phyloP scores from a whole-genome alignment of 1,284 basidiomycete species.

The Polyporus tsugae region DNA sequence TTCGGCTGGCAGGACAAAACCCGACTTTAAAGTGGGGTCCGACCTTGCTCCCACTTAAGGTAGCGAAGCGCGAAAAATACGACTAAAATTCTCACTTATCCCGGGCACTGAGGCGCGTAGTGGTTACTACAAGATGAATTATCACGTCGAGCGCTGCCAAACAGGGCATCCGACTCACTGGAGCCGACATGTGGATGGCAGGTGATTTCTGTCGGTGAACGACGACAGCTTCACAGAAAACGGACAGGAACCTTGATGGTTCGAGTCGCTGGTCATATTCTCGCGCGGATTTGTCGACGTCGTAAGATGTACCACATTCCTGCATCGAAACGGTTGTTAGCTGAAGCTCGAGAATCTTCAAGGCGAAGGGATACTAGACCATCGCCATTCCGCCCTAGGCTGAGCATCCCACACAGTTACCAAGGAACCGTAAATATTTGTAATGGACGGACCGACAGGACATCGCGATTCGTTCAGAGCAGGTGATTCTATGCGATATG shows the following conservation, averaged over 20 bases:
- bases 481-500: not conserved
- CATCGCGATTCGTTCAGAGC: not conserved
- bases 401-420: not conserved
- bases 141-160: too few species aligned
- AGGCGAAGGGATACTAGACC: not conserved
- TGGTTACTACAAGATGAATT: too few species aligned
- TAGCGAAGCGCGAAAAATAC: too few species aligned
- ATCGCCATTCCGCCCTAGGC: not conserved
- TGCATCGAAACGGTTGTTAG: not conserved
- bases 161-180: too few species aligned
- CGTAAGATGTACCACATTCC: not conserved
- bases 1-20: too few species aligned
- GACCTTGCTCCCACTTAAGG: too few species aligned
- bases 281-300: not conserved
- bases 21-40: too few species aligned
- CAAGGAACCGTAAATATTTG: not conserved
- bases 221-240: not conserved
- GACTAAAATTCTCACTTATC: too few species aligned
- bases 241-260: not conserved
- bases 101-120: too few species aligned
- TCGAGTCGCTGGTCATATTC: not conserved
- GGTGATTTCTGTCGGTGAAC: too few species aligned
- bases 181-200: too few species aligned
- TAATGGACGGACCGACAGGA: not conserved
- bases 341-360: not conserved